phyloP scores from a whole-genome alignment of 176 grass and related monocot species.

The Oryza coarctata region DNA sequence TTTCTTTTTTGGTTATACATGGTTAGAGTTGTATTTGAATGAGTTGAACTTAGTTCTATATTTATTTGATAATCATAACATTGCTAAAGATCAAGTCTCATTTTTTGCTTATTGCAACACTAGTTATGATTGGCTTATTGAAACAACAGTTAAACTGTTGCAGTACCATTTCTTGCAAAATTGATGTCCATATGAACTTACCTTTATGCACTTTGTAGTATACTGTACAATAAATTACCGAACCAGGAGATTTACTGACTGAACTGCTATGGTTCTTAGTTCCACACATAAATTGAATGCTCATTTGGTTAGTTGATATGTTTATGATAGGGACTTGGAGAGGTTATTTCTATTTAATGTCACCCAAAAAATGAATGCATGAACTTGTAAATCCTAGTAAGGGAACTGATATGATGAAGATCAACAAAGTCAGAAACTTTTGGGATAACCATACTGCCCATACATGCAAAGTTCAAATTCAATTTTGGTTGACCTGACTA shows the following conservation, averaged over 20 bases:
- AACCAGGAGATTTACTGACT: background rate
- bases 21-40: background rate
- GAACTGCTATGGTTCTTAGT: background rate
- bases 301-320: constrained; percentile 6
- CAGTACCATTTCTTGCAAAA: background rate
- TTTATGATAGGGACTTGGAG: background rate
- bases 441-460: too few relatives aligned
- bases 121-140: background rate
- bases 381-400: too few relatives aligned
- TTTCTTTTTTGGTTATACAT: background rate
- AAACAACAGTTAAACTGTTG: background rate
- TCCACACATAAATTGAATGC: background rate
- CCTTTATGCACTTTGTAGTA: background rate
- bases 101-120: background rate
- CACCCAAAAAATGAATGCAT: background rate
- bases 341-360: background rate
- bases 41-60: background rate
- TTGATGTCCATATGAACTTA: background rate
- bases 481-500: background rate
- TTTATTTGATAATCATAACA: background rate
- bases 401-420: too few relatives aligned
- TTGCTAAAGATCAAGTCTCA: background rate
- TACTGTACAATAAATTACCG: background rate
- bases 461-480: background rate
- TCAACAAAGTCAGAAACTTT: too few relatives aligned